Base-by-base conservation (phyloP, 768 basidiomycete genomes). In the Amanita pseudoporphyria region DNA sequence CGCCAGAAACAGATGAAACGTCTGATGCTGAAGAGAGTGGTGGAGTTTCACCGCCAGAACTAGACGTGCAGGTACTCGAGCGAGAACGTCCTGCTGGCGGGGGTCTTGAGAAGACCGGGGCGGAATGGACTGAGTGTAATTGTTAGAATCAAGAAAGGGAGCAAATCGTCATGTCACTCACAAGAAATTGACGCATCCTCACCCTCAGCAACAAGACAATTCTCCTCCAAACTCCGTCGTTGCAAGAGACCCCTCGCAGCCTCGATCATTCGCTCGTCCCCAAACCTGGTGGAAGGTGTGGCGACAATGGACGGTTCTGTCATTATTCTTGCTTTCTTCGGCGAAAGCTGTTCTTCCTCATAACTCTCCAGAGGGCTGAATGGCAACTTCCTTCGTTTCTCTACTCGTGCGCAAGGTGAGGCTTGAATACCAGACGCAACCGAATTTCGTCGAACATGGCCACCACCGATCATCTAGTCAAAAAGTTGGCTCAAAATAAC, bases 381-480 rank as follows among this genome's bases (percentile, higher is more conserved):
- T n/a, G n/a, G n/a, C 26, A 4, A 7, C 26, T 28, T 28, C 26
- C 7, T 28, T 28, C 26, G 26, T 7, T 55, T n/a, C n/a, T n/a
- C n/a, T n/a, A n/a, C 71, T 33, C 79, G 74, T 18, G 77, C 70
- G 50, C 81, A 86, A 0, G 87, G 87, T 1, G 87, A 89, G 2
- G 71, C 71, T n/a, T 81, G 79, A 14, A 84, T 78, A 43, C 75
- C 66, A 0, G 82, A 83, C 10, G 75, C 79, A 9, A 86, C 68
- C 0, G 87, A 87, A 10, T 72, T 67, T 28, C 86, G 79, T 24
- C 82, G 79, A 46, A 85, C 79, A 47, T 79, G 83, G 2, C 83
- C 86, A 47, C 85, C 87, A 43, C 82, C 87, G 28, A 89, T 67
- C 86, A 90, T 88, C 83, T 87, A 53, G 1, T 31, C 5, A n/a